Percentiles rank a stretch among this genome's conserved stretches.
These are phyloP conservation scores for Oryza officinalis DNA, from an alignment of 176 grass and related monocot genomes.

Conservation along the genomic window DNA sequence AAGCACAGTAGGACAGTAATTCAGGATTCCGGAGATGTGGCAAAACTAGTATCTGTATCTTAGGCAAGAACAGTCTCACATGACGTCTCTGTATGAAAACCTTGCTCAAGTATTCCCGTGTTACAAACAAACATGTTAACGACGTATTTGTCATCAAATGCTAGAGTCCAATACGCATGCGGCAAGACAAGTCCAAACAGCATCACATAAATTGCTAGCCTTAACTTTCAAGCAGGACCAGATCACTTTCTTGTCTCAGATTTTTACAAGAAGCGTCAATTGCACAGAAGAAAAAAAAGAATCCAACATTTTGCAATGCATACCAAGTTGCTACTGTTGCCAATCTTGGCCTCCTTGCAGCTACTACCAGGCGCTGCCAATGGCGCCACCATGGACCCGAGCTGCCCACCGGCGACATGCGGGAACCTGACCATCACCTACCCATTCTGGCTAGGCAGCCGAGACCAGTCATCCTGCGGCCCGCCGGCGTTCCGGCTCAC, in stretches of 20 bases:
- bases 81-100: too few relatives aligned
- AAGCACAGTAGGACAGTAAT: too few relatives aligned
- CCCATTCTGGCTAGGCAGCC: constrained; percentile 38
- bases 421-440: constrained; percentile 48
- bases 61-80: too few relatives aligned
- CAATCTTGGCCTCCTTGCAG: constrained; percentile 32
- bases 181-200: neutral
- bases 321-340: constrained; percentile 17
- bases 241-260: neutral
- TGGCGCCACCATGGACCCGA: neutral
- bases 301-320: constrained; percentile 4
- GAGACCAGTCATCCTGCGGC: constrained; percentile 30
- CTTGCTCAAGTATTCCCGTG: neutral
- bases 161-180: neutral
- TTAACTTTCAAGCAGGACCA: neutral
- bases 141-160: neutral
- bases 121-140: neutral
- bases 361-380: neutral
- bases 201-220: too few relatives aligned
- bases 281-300: neutral
- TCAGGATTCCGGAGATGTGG: too few relatives aligned
- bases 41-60: too few relatives aligned
- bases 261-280: neutral
- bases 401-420: constrained; percentile 34
- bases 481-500: constrained; percentile 35